These are phyloP conservation scores for Dryadomyces quercus-mongolicae DNA, from an alignment of 2,329 filamentous ascomycete species.

Conservation along the genomic window DNA sequence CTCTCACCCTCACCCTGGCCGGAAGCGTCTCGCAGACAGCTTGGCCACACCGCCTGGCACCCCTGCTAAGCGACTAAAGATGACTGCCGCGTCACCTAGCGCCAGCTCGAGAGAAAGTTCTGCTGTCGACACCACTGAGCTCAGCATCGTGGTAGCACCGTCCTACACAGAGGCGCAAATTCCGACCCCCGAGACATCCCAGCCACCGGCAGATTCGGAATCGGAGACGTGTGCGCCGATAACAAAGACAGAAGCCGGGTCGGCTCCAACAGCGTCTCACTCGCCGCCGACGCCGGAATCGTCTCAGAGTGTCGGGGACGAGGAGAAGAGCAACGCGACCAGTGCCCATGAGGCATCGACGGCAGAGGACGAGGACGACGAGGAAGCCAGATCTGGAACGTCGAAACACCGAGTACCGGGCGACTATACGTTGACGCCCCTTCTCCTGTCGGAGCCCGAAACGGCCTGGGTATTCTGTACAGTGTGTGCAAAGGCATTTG, in stretches of 20 bases:
- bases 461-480: constrained; percentile 84
- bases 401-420: constrained; percentile 42
- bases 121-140: constrained; percentile 8
- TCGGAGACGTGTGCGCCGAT: not conserved
- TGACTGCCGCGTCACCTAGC: constrained; percentile 11
- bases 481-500: constrained; percentile 70
- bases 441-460: constrained; percentile 60
- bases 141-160: constrained; percentile 17
- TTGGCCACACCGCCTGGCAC: constrained; percentile 43
- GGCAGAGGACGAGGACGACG: not conserved
- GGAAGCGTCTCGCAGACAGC: constrained; percentile 26
- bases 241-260: not conserved
- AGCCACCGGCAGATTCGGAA: constrained; percentile 1
- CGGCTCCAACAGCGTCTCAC: not conserved
- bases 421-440: constrained; percentile 72
- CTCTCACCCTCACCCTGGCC: constrained; percentile 12
- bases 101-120: constrained; percentile 27
- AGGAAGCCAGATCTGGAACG: not conserved
- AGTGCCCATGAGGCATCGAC: not conserved
- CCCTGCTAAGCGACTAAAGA: constrained; percentile 38
- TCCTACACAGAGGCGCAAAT: constrained; percentile 7
- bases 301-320: constrained; percentile 2
- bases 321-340: not conserved
- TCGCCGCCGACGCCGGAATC: constrained; percentile 8
- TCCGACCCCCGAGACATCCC: constrained; percentile 7